Evolutionary conservation across 192 early-diverging fungal genomes (phyloP), one percentile per base, ranked within the genome.

Genomic region (Diversispora epigaea): DNA sequence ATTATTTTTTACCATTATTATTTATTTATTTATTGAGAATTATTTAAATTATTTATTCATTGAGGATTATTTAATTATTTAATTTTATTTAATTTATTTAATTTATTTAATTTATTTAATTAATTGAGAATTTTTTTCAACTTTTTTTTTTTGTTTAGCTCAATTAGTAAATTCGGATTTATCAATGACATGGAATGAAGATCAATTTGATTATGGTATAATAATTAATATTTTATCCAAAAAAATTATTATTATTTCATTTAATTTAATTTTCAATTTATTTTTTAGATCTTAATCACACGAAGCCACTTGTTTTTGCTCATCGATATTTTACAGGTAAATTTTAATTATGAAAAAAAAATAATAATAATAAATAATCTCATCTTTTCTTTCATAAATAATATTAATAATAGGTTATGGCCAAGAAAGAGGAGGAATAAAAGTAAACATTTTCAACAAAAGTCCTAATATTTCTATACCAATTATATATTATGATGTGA

Each of bases 371-470:
- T 41, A 41, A 9, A 32, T 64, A 25, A 64, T 64, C n/a, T 44
- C 40, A 49, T 50, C 11, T 10, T 32, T 25, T 61, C 58, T 47
- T 55, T 77, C 17, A 61, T 77, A 54, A 4, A 54, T 54, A 17
- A 7, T 71, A 61, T 40, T 6, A 39, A 9, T 25, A 12, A 6
- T 76, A 67, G 93, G 94, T 1, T 91, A 89, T 71, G 96, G 95
- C 11, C 90, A 93, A 64, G 95, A 95, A 75, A 86, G 91, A 32
- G 95, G 95, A 39, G 94, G 94, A 11, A 77, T 99, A 5, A 87
- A 86, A 50, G 81, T 93, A 4, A 85, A 89, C 22, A 78, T 99
- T 4, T 80, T 79, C n/a, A 98, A 97, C 74, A 81, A 83, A 65
- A 78, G 88, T 60, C 76, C 78, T 3, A 71, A 77, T 10, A 75